Evolutionary conservation across 2,329 filamentous ascomycete species (phyloP).

Genomic region (Lecanicillium sp.): DNA sequence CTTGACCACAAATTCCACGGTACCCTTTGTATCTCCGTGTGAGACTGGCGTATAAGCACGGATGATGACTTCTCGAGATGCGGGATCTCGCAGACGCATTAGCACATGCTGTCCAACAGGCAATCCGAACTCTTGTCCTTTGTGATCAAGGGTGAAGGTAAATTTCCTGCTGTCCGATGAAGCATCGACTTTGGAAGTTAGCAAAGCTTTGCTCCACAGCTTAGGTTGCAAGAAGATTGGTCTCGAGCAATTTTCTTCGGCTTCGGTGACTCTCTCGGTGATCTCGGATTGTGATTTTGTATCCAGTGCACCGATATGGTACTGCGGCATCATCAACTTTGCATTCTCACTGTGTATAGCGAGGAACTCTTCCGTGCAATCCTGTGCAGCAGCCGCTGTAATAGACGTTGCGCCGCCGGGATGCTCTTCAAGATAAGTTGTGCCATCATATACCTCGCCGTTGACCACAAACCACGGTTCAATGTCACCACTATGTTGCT

Average conservation of each 20-base stretch:
- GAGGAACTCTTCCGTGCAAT: slow-evolving; percentile 83
- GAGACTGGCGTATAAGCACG: slow-evolving; percentile 84
- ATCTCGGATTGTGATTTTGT: slow-evolving; percentile 50
- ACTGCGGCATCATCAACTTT: slow-evolving; percentile 82
- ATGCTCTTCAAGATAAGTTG: slow-evolving; percentile 70
- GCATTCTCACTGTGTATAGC: slow-evolving; percentile 89
- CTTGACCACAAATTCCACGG: slow-evolving; percentile 73
- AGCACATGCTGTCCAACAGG: slow-evolving; percentile 84
- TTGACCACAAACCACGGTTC: slow-evolving; percentile 84
- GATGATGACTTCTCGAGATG: slow-evolving; percentile 66
- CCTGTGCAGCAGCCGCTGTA: slow-evolving; percentile 70
- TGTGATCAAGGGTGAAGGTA: slow-evolving; percentile 69
- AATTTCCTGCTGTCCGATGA: slow-evolving; percentile 79
- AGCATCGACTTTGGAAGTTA: slow-evolving; percentile 61
- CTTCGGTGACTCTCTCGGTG: slow-evolving; percentile 29
- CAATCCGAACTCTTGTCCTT: slow-evolving; percentile 64
- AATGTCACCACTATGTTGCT: slow-evolving; percentile 56
- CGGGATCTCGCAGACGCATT: slow-evolving; percentile 70
- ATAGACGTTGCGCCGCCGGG: slow-evolving; percentile 86
- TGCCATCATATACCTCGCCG: slow-evolving; percentile 85
- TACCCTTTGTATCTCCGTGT: slow-evolving; percentile 51
- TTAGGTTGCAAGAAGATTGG: slow-evolving; percentile 65
- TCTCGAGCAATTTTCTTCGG: slow-evolving; percentile 35
- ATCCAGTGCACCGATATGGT: slow-evolving; percentile 77
- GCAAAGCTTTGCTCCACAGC: slow-evolving; percentile 65